Conservation (phyloP, 352 stramenopile species). For the Phytophthora hibernalis region DNA sequence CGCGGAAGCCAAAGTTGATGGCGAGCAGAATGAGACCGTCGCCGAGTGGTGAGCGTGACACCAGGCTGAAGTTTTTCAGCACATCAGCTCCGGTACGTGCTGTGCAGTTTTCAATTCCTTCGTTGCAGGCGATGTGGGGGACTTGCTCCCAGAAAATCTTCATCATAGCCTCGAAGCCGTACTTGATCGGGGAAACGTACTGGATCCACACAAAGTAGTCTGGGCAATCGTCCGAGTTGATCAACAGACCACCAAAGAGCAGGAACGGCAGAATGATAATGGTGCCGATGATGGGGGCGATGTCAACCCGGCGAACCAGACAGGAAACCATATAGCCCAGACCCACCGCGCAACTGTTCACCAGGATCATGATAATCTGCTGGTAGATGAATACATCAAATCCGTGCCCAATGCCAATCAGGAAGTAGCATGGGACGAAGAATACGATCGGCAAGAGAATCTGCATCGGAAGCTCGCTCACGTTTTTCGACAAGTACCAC, state of each 20-base stretch:
- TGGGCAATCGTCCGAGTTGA: conserved; percentile 44
- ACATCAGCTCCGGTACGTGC: conserved; percentile 38
- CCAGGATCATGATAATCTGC: conserved; percentile 41
- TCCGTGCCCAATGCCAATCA: conserved; percentile 40
- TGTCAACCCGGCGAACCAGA: conserved; percentile 28
- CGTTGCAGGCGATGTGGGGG: conserved; percentile 29
- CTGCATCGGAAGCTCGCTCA: conserved; percentile 46
- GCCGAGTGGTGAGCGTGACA: conserved; percentile 22
- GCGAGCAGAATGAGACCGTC: conserved; percentile 38
- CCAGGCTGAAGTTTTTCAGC: conserved; percentile 44
- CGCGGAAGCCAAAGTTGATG: conserved; percentile 47
- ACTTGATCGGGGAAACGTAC: conserved; percentile 51
- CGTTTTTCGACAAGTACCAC: conserved; percentile 48
- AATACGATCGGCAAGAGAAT: conserved; percentile 40
- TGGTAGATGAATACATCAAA: conserved; percentile 34
- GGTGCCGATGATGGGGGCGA: conserved; percentile 45
- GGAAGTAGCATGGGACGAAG: conserved; percentile 37
- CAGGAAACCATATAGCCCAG: conserved; percentile 52
- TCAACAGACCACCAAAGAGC: conserved; percentile 47
- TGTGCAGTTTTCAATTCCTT: conserved; percentile 34
- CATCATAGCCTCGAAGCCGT: conserved; percentile 43
- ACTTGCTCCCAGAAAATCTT: conserved; percentile 44
- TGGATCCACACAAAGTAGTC: conserved; percentile 49
- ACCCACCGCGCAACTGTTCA: conserved; percentile 37
- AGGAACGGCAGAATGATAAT: conserved; percentile 43